Evolutionary conservation across 768 basidiomycete species (phyloP).

Genomic region (Lactarius sp.): DNA sequence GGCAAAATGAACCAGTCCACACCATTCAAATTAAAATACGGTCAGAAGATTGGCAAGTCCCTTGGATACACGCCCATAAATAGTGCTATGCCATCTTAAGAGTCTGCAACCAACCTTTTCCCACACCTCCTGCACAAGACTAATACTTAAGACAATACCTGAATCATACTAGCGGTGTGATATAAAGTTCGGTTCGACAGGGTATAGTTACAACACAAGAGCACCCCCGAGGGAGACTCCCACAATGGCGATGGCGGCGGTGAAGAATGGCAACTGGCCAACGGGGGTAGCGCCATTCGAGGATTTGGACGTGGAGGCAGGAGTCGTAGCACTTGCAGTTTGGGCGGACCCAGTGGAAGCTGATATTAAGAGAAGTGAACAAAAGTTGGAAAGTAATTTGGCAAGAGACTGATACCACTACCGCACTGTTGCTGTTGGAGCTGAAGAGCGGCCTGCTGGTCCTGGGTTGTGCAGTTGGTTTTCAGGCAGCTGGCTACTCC

Average conservation of each 20-base stretch:
- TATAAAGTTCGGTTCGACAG: neutral
- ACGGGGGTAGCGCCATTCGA: neutral
- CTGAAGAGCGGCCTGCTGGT: constrained; percentile 31
- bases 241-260: neutral
- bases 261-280: constrained; percentile 10
- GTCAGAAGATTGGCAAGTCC: neutral
- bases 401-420: constrained; percentile 13
- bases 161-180: neutral
- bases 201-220: neutral
- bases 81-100: neutral
- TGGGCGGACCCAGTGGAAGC: neutral
- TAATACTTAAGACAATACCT: neutral
- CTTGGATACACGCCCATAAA: neutral
- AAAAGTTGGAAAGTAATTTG: neutral
- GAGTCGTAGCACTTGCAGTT: neutral
- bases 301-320: neutral
- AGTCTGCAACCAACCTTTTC: neutral
- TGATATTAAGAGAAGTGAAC: neutral
- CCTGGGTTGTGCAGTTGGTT: constrained; percentile 33
- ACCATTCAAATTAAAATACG: neutral
- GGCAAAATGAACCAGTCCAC: neutral
- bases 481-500: constrained; percentile 34
- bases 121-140: neutral
- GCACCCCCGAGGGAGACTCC: constrained; percentile 13
- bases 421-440: constrained; percentile 36